Evolutionary conservation across 345 rosid genomes (phyloP), one percentile per base, ranked within the genome.

Genomic region (Eucalyptus microcorys): DNA sequence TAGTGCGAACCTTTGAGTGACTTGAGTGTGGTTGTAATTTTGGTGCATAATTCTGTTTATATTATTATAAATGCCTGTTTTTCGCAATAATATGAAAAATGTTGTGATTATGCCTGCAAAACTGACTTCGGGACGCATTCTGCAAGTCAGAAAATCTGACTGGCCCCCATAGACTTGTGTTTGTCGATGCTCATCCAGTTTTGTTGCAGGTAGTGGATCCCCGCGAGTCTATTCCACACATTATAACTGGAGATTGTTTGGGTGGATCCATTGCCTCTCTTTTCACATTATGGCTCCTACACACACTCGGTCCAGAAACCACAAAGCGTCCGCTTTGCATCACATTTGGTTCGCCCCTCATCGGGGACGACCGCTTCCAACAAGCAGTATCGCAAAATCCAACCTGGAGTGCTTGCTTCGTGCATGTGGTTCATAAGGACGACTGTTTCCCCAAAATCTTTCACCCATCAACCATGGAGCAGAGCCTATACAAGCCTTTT

Each of bases 261-360:
- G 97, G 95, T 90, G 99, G 97, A 88, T 93, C 94, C 2, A 81
- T 96, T 34, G 99, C 97, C 47, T 93, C 95, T 86, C 96, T 97
- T 59, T 94, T 94, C 87, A 94, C 97, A 9, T 87, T 97, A 48
- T 93, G 94, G 95, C 90, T 95, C 89, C 92, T 95, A 10, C 93
- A 92, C 66, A 86, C 24, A 32, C 87, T 95, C 71, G 42, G 91
- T 11, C 83, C 6, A 49, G 87, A 88, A 5, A 64, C 71, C 12
- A 42, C 22, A 14, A 91, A 81, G 85, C 92, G 55, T 17, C 95
- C 93, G 3, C 93, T 96, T 50, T 96, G 98, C 92, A 90, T 97
- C 90, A 95, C 98, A 2, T 97, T 95, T 84, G 96, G 96, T 14
- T 92, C 95, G 4, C 96, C 97, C 1, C 91, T 95, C 13, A 7